These are phyloP conservation scores for Emergomyces orientalis DNA, from an alignment of 2,329 filamentous ascomycete genomes.

Conservation along the genomic window DNA sequence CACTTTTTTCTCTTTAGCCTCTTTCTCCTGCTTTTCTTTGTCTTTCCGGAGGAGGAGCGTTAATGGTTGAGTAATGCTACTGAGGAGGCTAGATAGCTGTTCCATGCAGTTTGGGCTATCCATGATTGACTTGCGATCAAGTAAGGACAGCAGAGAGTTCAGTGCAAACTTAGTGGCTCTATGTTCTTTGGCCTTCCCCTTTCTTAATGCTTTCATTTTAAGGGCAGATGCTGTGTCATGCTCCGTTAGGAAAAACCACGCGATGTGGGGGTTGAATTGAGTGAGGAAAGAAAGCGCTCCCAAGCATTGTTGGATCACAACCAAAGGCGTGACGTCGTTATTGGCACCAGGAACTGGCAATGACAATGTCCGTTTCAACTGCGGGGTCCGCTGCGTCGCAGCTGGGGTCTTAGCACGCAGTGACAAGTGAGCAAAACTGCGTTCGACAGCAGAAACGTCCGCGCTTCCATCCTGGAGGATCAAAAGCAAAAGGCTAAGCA, in stretches of 20 bases:
- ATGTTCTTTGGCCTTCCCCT: slow-evolving; percentile 78
- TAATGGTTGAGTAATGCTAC: slow-evolving; percentile 78
- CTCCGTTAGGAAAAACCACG: slow-evolving; percentile 87
- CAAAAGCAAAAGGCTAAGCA: slow-evolving; percentile 82
- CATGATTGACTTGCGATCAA: slow-evolving; percentile 91
- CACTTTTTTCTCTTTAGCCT: slow-evolving; percentile 32
- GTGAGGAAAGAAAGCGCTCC: slow-evolving; percentile 76
- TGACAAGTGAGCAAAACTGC: slow-evolving; percentile 88
- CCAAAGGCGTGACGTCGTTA: slow-evolving; percentile 82
- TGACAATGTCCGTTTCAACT: slow-evolving; percentile 64
- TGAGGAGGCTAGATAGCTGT: slow-evolving; percentile 74
- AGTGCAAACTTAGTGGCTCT: slow-evolving; percentile 82
- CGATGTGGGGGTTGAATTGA: slow-evolving; percentile 74
- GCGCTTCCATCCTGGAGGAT: slow-evolving; percentile 93
- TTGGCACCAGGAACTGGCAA: slow-evolving; percentile 51
- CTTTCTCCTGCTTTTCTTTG: slow-evolving; percentile 55
- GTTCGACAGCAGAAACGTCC: slow-evolving; percentile 86
- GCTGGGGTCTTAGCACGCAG: slow-evolving; percentile 75
- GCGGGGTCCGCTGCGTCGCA: slow-evolving; percentile 72
- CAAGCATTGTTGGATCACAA: slow-evolving; percentile 93
- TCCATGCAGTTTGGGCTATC: slow-evolving; percentile 98
- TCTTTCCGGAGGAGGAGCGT: slow-evolving; percentile 73
- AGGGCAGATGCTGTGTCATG: slow-evolving; percentile 72
- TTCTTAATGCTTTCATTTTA: slow-evolving; percentile 67
- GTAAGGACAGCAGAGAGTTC: slow-evolving; percentile 76